These are phyloP conservation scores for Chlorencoelia australis DNA, from an alignment of 2,329 filamentous ascomycete species.

Conservation along the genomic window DNA sequence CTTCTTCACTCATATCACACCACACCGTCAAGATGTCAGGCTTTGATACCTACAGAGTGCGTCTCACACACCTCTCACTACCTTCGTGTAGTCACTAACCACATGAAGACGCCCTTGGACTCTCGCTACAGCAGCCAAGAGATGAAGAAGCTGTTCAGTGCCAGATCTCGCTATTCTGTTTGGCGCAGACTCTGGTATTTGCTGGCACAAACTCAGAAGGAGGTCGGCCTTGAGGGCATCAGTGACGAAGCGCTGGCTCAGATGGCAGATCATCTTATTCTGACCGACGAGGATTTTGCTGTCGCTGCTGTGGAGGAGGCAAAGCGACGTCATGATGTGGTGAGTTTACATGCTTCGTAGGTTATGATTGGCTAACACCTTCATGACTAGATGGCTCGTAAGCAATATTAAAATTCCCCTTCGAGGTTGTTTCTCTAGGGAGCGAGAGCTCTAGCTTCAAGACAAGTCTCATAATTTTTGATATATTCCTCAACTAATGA, in stretches of 20 bases:
- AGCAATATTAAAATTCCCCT: conserved; percentile 26
- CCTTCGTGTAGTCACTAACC: too few relatives aligned
- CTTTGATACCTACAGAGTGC: conserved; percentile 1
- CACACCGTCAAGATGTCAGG: too few relatives aligned
- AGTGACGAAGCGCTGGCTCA: conserved; percentile 64
- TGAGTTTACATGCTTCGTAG: conserved; percentile 25
- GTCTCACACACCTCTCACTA: too few relatives aligned
- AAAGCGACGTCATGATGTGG: conserved; percentile 53
- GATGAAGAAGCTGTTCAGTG: conserved; percentile 74
- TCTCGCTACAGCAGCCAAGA: too few relatives aligned
- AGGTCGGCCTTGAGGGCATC: conserved; percentile 71
- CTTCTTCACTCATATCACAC: conserved; percentile 8
- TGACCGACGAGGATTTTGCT: conserved; percentile 71
- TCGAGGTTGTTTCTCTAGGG: too few relatives aligned
- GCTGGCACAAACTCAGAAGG: conserved; percentile 73
- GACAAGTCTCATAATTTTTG: too few relatives aligned
- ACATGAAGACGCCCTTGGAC: too few relatives aligned
- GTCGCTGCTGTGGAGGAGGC: conserved; percentile 69
- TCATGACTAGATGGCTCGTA: conserved; percentile 5
- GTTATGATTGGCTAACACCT: background rate
- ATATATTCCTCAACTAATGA: too few relatives aligned
- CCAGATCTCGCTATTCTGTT: conserved; percentile 47
- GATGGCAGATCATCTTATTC: conserved; percentile 62
- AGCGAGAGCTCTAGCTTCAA: too few relatives aligned
- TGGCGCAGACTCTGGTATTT: conserved; percentile 60